Conservation (phyloP, 2,329 filamentous ascomycete species). For the Bipolaris oryzae region DNA sequence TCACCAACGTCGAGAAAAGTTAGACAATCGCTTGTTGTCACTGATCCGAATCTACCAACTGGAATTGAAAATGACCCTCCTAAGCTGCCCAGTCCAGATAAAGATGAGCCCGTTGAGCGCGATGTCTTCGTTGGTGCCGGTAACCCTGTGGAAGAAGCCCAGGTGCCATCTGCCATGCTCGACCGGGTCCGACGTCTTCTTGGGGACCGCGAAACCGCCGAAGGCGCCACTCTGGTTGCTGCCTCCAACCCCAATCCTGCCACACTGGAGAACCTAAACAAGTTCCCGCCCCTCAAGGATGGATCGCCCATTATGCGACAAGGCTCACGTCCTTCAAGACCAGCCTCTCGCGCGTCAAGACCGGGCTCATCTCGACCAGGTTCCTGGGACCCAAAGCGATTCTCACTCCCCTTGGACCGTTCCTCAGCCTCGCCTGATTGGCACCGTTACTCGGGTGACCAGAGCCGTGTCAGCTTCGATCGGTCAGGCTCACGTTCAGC, state of each 20-base stretch:
- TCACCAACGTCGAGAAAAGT: constrained; percentile 27
- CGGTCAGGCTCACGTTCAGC: constrained; percentile 45
- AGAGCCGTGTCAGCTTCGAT: constrained; percentile 48
- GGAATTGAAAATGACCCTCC: constrained; percentile 34
- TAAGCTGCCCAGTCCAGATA: constrained; percentile 16
- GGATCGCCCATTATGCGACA: constrained; percentile 27
- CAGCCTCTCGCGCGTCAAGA: constrained; percentile 31
- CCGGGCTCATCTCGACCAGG: constrained; percentile 31
- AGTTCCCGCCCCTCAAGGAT: constrained; percentile 26
- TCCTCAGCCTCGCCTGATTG: constrained; percentile 41
- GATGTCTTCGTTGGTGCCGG: constrained; percentile 23
- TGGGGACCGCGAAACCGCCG: constrained; percentile 25
- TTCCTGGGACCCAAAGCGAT: constrained; percentile 39
- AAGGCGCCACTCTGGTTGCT: constrained; percentile 14
- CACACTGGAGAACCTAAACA: constrained; percentile 17
- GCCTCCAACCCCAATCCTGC: constrained; percentile 17
- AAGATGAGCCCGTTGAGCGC: constrained; percentile 9
- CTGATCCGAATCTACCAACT: constrained; percentile 12
- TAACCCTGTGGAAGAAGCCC: constrained; percentile 25
- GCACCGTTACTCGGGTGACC: constrained; percentile 37
- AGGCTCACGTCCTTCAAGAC: constrained; percentile 34
- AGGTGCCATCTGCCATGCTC: constrained; percentile 30
- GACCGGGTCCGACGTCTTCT: constrained; percentile 35
- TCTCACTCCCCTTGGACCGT: constrained; percentile 38
- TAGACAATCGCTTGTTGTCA: constrained; percentile 10